Evolutionary conservation across 75 land plant species (phyloP).

Genomic region (Ceratopteris richardii): DNA sequence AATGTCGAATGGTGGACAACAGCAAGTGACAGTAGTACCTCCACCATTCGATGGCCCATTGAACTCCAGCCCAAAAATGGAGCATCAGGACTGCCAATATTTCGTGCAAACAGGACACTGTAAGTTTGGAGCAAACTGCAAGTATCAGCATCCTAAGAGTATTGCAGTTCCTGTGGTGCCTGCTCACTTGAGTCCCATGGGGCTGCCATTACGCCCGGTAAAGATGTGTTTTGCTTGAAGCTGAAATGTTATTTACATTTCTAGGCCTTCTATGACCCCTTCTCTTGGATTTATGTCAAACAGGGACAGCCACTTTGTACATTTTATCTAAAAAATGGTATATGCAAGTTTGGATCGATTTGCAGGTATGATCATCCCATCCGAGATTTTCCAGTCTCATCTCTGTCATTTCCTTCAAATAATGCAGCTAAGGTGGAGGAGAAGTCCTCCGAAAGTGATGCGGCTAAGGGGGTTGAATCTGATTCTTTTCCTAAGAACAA

Average conservation of each 20-base stretch:
- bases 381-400: slow-evolving; percentile 14
- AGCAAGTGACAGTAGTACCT: slow-evolving; percentile 29
- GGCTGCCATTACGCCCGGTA: slow-evolving; percentile 91
- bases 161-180: slow-evolving; percentile 60
- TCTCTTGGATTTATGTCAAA: neutral
- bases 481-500: too few relatives aligned
- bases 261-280: neutral
- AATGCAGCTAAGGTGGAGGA: too few relatives aligned
- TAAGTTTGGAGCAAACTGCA: slow-evolving; percentile 91
- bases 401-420: too few relatives aligned
- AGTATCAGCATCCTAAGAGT: slow-evolving; percentile 92
- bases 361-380: slow-evolving; percentile 97
- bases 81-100: slow-evolving; percentile 88
- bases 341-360: slow-evolving; percentile 96
- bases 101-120: slow-evolving; percentile 99
- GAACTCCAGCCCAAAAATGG: slow-evolving; percentile 49
- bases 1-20: neutral
- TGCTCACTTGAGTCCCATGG: slow-evolving; percentile 63
- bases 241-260: too few relatives aligned
- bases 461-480: too few relatives aligned
- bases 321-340: slow-evolving; percentile 86
- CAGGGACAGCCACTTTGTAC: slow-evolving; percentile 89
- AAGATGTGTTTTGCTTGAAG: neutral
- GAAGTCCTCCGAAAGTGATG: too few relatives aligned
- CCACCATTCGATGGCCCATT: slow-evolving; percentile 12